Percentiles rank a stretch among this genome's conserved stretches.
Evolutionary conservation across 2,329 filamentous ascomycete species (phyloP).

Genomic region (Colletotrichum trifolii): DNA sequence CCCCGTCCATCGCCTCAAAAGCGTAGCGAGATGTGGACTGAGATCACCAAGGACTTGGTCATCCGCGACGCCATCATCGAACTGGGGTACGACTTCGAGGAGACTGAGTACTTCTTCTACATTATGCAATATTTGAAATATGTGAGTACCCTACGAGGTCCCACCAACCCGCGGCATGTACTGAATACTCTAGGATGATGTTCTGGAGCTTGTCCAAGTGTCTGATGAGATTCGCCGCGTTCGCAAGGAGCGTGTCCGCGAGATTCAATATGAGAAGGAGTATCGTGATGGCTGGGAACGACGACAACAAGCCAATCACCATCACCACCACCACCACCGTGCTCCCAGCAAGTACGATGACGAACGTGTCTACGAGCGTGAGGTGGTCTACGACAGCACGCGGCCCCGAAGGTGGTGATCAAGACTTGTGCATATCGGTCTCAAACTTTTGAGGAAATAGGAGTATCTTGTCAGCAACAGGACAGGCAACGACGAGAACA

Average conservation of each 20-base stretch:
- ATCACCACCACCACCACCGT: slow-evolving; percentile 42
- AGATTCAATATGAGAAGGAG: slow-evolving; percentile 69
- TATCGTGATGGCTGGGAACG: slow-evolving; percentile 63
- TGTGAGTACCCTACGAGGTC: slow-evolving; percentile 66
- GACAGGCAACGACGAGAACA: too few relatives aligned
- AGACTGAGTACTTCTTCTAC: slow-evolving; percentile 91
- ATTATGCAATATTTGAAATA: slow-evolving; percentile 90
- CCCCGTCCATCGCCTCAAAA: slow-evolving; percentile 53
- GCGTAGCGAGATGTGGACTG: slow-evolving; percentile 86
- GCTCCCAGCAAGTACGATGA: slow-evolving; percentile 62
- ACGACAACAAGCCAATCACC: slow-evolving; percentile 43
- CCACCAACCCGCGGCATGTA: background rate
- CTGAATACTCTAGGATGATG: slow-evolving; percentile 77
- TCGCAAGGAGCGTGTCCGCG: slow-evolving; percentile 62
- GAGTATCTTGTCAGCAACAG: too few relatives aligned
- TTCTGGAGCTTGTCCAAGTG: slow-evolving; percentile 83
- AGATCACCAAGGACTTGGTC: slow-evolving; percentile 94
- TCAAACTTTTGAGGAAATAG: background rate
- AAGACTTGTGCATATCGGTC: background rate
- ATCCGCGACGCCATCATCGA: slow-evolving; percentile 87
- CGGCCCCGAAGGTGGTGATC: slow-evolving; percentile 31
- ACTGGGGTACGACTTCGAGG: slow-evolving; percentile 87
- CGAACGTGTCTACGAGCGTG: slow-evolving; percentile 74
- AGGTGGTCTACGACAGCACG: slow-evolving; percentile 70
- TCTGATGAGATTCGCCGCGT: slow-evolving; percentile 83